phyloP scores from a whole-genome alignment of 2,329 filamentous ascomycete species.

The Colletotrichum aenigma region DNA sequence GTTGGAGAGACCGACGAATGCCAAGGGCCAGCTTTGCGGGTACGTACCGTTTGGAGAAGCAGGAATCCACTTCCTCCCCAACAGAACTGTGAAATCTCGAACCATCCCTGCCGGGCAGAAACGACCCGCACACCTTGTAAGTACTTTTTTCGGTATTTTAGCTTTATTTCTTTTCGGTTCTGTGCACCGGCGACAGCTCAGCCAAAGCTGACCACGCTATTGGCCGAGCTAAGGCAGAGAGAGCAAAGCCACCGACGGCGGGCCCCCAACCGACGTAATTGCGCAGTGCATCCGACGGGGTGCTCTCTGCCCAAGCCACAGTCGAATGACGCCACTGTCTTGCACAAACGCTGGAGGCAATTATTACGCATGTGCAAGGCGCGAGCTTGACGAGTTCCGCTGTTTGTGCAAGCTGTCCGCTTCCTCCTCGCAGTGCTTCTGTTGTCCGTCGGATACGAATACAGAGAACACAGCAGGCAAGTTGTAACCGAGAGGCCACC shows the following conservation, averaged over 20 bases:
- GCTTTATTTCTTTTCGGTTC: neutral
- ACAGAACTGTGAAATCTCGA: slow-evolving; percentile 16
- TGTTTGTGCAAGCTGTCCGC: neutral
- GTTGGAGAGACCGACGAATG: neutral
- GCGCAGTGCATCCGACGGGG: neutral
- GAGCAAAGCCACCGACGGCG: neutral
- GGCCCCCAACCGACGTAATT: slow-evolving; percentile 8
- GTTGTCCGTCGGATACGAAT: neutral
- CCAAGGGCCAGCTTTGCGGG: neutral
- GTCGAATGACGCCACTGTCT: slow-evolving; percentile 13
- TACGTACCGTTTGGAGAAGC: neutral
- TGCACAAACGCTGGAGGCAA: neutral
- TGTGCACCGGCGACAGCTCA: neutral
- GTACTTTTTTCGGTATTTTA: neutral
- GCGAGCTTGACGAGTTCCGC: neutral
- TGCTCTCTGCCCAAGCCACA: slow-evolving; percentile 8
- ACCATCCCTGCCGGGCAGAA: slow-evolving; percentile 9
- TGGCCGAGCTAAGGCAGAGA: neutral
- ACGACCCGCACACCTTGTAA: slow-evolving; percentile 1
- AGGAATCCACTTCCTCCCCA: slow-evolving; percentile 13
- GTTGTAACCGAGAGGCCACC: neutral
- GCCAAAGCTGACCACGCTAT: neutral
- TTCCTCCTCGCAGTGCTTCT: neutral
- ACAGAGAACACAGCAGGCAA: neutral
- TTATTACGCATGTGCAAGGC: slow-evolving; percentile 1